Base-by-base conservation (phyloP, 1,284 basidiomycete species). In the Cutaneotrichosporon spelunceum region DNA sequence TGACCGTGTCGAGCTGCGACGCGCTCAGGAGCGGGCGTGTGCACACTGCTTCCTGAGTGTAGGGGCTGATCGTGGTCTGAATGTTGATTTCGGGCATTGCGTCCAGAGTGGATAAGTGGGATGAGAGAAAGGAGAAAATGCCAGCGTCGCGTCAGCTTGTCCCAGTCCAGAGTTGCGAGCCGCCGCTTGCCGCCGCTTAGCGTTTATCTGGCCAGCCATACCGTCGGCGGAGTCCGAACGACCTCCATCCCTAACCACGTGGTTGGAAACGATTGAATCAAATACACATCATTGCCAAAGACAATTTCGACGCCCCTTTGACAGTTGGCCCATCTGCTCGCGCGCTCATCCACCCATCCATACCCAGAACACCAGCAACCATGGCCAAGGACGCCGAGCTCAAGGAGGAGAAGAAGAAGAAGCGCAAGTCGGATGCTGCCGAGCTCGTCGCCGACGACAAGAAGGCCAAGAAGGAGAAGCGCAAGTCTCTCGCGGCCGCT, bases 1-100 rank as follows among this genome's bases (percentile, higher is more conserved):
- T 85, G 56, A 81, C 79, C 14, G 60, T 70, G 70, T 90, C 85
- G 53, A 95, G 83, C 70, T 90, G 69, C 8, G 67, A 59, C 29
- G 66, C 68, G 10, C 75, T 69, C 8, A 81, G 74, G 19, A 81
- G 74, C 2, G 78, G 74, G 36, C 80, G 75, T 10, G 77, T 77
- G 63, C 78, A 76, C 48, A 81, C 70, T 3, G 81, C 74, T 62
- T 79, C 57, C 67, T 81, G 80, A 33, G 79, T 79, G 72, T 78
- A 79, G 4, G 82, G 82, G 3, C 80, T 80, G 71, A 83, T 80
- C 53, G 82, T 83, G 33, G 81, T 82, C 62, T 82, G 81, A 26
- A 80, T 78, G 57, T 70, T 68, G 68, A 72, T 67, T 63, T 69
- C 62, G 54, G 61, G 53, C 70, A 72, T 72, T 26, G 13, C 60